Conservation (phyloP, 2,329 filamentous ascomycete genomes). For the Cladorrhinum sp. region DNA sequence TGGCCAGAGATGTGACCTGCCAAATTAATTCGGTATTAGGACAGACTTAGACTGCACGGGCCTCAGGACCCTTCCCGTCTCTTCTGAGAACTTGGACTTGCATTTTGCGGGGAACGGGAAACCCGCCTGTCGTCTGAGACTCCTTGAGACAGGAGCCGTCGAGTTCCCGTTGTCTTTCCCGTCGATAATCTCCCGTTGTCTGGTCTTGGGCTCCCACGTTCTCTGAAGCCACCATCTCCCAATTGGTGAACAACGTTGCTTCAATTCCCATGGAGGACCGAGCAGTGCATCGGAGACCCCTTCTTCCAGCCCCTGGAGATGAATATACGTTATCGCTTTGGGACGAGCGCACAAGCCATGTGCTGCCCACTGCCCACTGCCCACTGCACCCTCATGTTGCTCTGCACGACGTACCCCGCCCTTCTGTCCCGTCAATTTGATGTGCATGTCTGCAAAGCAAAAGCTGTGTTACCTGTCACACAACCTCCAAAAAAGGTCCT, state of each 20-base stretch:
- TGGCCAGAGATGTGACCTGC: background rate
- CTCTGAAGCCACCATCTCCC: background rate
- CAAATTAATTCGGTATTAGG: background rate
- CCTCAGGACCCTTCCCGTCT: constrained; percentile 10
- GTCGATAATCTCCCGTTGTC: too few species aligned
- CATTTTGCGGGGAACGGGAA: background rate
- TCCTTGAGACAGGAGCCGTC: background rate
- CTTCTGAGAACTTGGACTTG: background rate
- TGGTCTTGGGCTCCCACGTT: background rate
- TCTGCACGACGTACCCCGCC: background rate
- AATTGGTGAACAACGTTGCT: constrained; percentile 2
- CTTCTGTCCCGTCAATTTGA: background rate
- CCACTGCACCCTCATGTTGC: too few species aligned
- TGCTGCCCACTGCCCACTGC: background rate
- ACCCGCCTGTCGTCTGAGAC: background rate
- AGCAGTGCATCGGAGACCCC: constrained; percentile 19
- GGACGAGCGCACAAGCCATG: background rate
- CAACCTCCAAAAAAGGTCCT: background rate
- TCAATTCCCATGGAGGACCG: constrained; percentile 11
- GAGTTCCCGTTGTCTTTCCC: too few species aligned
- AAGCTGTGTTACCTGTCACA: background rate
- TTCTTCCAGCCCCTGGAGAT: constrained; percentile 18
- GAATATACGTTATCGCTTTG: background rate
- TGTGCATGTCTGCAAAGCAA: background rate
- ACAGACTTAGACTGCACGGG: background rate